phyloP scores from a whole-genome alignment of 2,329 filamentous ascomycete genomes.

The Niveomyces coronatus region DNA sequence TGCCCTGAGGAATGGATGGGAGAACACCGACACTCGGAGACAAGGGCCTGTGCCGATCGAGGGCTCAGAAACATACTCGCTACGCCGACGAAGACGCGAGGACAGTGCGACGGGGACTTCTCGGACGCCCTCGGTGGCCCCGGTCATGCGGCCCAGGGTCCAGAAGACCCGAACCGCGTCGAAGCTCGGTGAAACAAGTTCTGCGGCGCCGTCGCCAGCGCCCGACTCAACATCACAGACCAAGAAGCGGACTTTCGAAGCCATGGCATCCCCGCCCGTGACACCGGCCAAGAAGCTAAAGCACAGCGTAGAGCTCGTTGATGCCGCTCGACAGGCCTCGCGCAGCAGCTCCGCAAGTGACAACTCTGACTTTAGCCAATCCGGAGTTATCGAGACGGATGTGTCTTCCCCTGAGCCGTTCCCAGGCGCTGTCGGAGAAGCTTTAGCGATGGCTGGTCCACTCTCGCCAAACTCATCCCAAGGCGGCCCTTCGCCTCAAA shows the following conservation, averaged over 20 bases:
- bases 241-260: conserved; percentile 32
- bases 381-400: conserved; percentile 28
- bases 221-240: conserved; percentile 18
- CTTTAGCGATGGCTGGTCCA: neutral
- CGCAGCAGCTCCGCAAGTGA: conserved; percentile 27
- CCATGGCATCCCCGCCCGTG: conserved; percentile 41
- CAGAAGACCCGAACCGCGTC: conserved; percentile 24
- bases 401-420: conserved; percentile 36
- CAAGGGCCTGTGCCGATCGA: conserved; percentile 46
- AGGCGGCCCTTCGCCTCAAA: conserved; percentile 3
- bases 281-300: conserved; percentile 45
- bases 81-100: conserved; percentile 44
- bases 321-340: conserved; percentile 21
- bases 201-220: conserved; percentile 18
- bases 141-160: conserved; percentile 43
- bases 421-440: neutral
- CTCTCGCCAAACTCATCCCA: conserved; percentile 7
- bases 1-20: conserved; percentile 72
- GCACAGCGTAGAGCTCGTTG: conserved; percentile 17
- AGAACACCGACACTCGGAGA: conserved; percentile 35
- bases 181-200: conserved; percentile 24
- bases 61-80: conserved; percentile 38
- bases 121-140: conserved; percentile 46
- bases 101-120: conserved; percentile 40
- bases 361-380: conserved; percentile 18